phyloP scores from a whole-genome alignment of 352 stramenopile species.

The Globisporangium cystogenes region DNA sequence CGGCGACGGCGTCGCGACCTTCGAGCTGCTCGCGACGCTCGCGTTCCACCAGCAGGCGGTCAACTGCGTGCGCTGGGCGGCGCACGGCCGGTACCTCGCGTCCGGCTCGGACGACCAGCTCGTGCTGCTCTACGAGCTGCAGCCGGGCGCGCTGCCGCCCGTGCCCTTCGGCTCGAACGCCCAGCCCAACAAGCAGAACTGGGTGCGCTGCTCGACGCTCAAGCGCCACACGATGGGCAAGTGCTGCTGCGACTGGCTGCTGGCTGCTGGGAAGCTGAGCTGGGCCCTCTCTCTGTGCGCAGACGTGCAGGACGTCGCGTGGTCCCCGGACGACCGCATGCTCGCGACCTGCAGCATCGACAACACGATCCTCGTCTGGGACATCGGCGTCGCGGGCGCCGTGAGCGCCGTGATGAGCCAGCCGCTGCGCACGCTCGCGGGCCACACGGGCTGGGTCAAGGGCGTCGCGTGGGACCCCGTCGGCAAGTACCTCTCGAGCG shows the following conservation, averaged over 20 bases:
- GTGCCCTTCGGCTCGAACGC: conserved; percentile 79
- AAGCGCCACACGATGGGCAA: conserved; percentile 83
- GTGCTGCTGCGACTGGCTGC: not conserved
- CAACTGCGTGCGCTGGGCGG: conserved; percentile 83
- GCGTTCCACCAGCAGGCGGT: conserved; percentile 80
- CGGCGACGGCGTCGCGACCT: conserved; percentile 41
- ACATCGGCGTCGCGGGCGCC: conserved; percentile 41
- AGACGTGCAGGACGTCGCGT: conserved; percentile 85
- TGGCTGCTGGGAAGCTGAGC: not conserved
- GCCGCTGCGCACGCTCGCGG: conserved; percentile 67
- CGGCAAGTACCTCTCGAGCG: conserved; percentile 85
- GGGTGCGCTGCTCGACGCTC: conserved; percentile 70
- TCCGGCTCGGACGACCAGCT: conserved; percentile 82
- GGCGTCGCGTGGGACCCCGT: conserved; percentile 84
- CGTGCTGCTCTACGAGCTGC: conserved; percentile 79
- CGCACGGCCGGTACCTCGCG: conserved; percentile 72
- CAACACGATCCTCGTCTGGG: conserved; percentile 86
- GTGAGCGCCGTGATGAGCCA: conserved; percentile 69
- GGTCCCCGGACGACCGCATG: conserved; percentile 85
- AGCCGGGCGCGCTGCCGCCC: conserved; percentile 47
- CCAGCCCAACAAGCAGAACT: conserved; percentile 81
- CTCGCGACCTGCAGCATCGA: conserved; percentile 87
- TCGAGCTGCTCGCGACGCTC: conserved; percentile 78
- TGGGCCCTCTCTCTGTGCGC: not conserved
- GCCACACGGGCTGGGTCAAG: conserved; percentile 86